phyloP scores from a whole-genome alignment of 768 basidiomycete species.

The Sporobolomyces roseus region DNA sequence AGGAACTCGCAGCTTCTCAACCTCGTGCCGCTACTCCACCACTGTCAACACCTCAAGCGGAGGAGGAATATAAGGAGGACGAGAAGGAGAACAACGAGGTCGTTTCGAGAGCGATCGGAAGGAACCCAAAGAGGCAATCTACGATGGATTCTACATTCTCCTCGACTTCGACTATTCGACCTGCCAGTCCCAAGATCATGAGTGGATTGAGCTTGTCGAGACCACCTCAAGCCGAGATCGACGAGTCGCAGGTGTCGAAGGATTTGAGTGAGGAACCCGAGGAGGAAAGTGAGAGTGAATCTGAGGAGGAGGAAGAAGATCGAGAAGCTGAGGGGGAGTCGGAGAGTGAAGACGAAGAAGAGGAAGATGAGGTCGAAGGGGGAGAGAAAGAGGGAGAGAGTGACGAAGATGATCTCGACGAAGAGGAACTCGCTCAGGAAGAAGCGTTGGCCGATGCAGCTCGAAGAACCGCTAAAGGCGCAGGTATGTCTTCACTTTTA shows the following conservation, averaged over 20 bases:
- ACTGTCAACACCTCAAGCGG: background rate
- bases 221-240: background rate
- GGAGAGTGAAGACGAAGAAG: conserved; percentile 23
- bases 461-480: conserved; percentile 16
- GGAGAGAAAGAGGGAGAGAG: conserved; percentile 5
- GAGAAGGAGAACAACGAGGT: conserved; percentile 11
- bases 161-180: conserved; percentile 23
- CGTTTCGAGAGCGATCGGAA: background rate
- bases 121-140: background rate
- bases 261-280: background rate
- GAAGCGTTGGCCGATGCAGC: conserved; percentile 33
- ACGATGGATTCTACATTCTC: conserved; percentile 33
- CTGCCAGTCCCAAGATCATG: conserved; percentile 11
- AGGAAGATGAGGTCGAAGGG: conserved; percentile 21
- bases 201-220: conserved; percentile 12
- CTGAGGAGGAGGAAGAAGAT: conserved; percentile 5
- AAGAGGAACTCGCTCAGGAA: conserved; percentile 33
- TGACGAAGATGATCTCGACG: conserved; percentile 30
- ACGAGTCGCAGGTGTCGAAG: no score
- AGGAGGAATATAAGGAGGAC: background rate
- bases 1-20: background rate
- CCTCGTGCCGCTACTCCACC: background rate
- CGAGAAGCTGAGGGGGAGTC: conserved; percentile 20
- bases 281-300: background rate
- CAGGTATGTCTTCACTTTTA: conserved; percentile 4